Percentiles rank a stretch among this genome's conserved stretches.
phyloP scores from a whole-genome alignment of 108 stramenopile species.

The Skeletonema marinoi region DNA sequence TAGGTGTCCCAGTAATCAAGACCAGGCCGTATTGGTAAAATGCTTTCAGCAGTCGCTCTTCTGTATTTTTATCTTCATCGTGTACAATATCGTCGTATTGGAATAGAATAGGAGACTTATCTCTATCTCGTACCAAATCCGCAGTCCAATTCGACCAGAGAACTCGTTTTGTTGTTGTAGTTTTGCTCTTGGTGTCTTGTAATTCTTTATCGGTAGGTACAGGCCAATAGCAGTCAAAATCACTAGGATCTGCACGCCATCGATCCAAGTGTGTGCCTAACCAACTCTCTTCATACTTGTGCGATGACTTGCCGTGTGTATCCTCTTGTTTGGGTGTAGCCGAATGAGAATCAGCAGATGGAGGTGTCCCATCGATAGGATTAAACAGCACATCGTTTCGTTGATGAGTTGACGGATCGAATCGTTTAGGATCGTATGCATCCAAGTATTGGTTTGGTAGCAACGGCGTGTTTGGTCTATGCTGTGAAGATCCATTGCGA shows the following conservation, averaged over 20 bases:
- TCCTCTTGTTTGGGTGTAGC: neutral
- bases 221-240: slow-evolving; percentile 18
- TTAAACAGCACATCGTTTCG: slow-evolving; percentile 68
- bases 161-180: slow-evolving; percentile 38
- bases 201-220: slow-evolving; percentile 8
- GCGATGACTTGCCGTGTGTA: slow-evolving; percentile 18
- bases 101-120: slow-evolving; percentile 55
- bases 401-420: slow-evolving; percentile 68
- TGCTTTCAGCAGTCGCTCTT: slow-evolving; percentile 52
- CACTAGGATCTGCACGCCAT: slow-evolving; percentile 33
- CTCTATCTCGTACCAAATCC: slow-evolving; percentile 50
- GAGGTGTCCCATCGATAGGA: slow-evolving; percentile 56
- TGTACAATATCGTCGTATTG: slow-evolving; percentile 46
- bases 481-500: neutral
- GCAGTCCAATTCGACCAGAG: slow-evolving; percentile 69
- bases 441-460: slow-evolving; percentile 31
- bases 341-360: slow-evolving; percentile 12
- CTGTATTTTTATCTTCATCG: slow-evolving; percentile 12
- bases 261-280: slow-evolving; percentile 36
- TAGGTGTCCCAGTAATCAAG: slow-evolving; percentile 67
- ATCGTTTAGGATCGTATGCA: slow-evolving; percentile 42
- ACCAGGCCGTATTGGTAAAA: slow-evolving; percentile 76
- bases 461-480: neutral
- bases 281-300: slow-evolving; percentile 43
- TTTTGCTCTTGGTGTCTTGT: slow-evolving; percentile 1